These are phyloP conservation scores for Diophrys sp. DNA, from an alignment of 73 alveolate genomes.

Conservation along the genomic window DNA sequence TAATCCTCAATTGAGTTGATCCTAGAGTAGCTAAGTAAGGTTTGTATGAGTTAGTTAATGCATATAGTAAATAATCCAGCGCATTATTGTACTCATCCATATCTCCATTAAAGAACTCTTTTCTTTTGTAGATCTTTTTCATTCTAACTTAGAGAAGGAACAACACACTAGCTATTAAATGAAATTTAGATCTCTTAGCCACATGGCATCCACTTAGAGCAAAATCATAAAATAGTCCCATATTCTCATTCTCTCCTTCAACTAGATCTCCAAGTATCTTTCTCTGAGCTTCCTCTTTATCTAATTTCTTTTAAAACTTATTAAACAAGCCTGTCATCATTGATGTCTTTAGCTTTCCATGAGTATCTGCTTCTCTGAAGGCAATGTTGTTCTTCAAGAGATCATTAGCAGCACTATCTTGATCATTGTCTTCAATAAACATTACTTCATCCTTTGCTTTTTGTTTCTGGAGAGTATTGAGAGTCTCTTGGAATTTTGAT, in stretches of 20 bases:
- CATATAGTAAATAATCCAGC: neutral
- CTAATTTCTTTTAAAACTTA: neutral
- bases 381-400: neutral
- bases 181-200: slow-evolving; percentile 27
- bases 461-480: neutral
- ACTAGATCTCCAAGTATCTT: neutral
- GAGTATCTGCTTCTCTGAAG: neutral
- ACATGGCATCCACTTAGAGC: slow-evolving; percentile 38
- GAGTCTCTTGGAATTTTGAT: slow-evolving; percentile 21
- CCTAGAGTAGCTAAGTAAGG: neutral
- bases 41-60: neutral
- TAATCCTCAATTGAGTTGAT: neutral
- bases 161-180: slow-evolving; percentile 21
- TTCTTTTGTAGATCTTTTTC: slow-evolving; percentile 26
- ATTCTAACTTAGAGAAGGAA: slow-evolving; percentile 22
- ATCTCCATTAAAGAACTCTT: slow-evolving; percentile 11
- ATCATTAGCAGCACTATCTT: neutral
- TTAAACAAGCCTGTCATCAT: neutral
- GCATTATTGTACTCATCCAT: slow-evolving; percentile 14
- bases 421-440: neutral
- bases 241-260: neutral
- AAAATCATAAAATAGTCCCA: slow-evolving; percentile 23
- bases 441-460: neutral
- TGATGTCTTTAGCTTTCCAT: neutral
- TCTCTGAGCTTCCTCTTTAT: neutral